Percentiles rank a stretch among this genome's conserved stretches.
phyloP scores from a whole-genome alignment of 441 rosid species.

The Gossypium trilobum region DNA sequence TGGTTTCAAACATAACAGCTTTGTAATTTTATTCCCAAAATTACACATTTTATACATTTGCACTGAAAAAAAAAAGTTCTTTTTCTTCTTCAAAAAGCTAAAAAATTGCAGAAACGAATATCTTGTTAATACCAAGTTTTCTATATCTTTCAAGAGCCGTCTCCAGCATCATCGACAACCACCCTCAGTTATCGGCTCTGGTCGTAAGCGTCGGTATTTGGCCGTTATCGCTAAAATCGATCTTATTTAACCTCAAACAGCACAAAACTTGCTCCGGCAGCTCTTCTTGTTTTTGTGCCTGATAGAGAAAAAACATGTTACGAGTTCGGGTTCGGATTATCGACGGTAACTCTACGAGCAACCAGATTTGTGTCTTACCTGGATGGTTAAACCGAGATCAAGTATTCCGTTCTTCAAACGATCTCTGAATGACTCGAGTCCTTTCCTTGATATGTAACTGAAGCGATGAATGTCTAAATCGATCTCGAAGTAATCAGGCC shows the following conservation, averaged over 20 bases:
- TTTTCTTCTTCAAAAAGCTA: not conserved
- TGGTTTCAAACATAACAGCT: not conserved
- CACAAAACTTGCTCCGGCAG: conserved; percentile 75
- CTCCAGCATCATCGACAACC: not conserved
- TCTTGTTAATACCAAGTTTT: not conserved
- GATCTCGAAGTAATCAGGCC: conserved; percentile 79
- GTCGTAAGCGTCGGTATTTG: conserved; percentile 55
- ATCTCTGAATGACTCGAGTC: conserved; percentile 76
- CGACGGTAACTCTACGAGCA: not conserved
- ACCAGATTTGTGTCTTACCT: conserved; percentile 36
- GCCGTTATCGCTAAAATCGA: conserved; percentile 60
- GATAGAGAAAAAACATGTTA: not conserved
- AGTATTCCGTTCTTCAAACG: conserved; percentile 62
- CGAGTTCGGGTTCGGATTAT: not conserved
- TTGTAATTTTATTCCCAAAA: too few species aligned
- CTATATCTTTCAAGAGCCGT: not conserved
- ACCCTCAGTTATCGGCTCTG: conserved; percentile 25
- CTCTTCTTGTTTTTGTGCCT: conserved; percentile 85
- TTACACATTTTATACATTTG: not conserved
- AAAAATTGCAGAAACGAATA: not conserved
- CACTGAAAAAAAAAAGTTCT: too few species aligned
- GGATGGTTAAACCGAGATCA: conserved; percentile 79
- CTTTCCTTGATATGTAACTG: conserved; percentile 81
- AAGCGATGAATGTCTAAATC: conserved; percentile 87
- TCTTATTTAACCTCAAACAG: conserved; percentile 69